These are phyloP conservation scores for Ehretia macrophylla DNA, from an alignment of 257 asterid genomes.

Conservation along the genomic window DNA sequence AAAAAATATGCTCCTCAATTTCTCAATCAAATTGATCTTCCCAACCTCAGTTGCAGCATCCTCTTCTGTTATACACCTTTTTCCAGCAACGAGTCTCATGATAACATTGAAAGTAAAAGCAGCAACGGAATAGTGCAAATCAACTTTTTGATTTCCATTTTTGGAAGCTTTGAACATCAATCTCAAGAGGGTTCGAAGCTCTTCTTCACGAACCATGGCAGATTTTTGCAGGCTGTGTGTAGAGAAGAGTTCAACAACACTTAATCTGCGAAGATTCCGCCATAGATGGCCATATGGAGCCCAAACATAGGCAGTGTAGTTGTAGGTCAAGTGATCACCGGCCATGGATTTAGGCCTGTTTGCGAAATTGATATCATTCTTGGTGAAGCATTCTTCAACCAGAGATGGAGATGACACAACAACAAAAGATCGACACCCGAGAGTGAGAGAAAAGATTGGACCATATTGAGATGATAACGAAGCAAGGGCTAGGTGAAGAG, in stretches of 20 bases:
- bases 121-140: constrained; percentile 27
- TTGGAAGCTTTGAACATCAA: constrained; percentile 1
- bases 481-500: constrained; percentile 29
- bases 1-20: constrained; percentile 22
- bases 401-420: constrained; percentile 50
- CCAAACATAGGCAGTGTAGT: constrained; percentile 19
- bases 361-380: constrained; percentile 44
- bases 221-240: constrained; percentile 34
- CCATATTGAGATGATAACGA: constrained; percentile 37
- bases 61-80: constrained; percentile 27
- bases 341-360: constrained; percentile 40
- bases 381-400: constrained; percentile 53
- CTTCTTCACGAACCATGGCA: constrained; percentile 32
- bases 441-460: constrained; percentile 34
- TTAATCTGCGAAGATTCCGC: constrained; percentile 38
- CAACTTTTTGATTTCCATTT: constrained; percentile 15
- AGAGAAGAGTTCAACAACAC: constrained; percentile 37
- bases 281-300: constrained; percentile 43
- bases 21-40: constrained; percentile 19
- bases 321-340: constrained; percentile 32
- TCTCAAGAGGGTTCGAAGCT: constrained; percentile 17
- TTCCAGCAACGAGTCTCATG: constrained; percentile 37
- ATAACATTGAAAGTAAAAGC: constrained; percentile 27
- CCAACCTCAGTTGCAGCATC: constrained; percentile 33
- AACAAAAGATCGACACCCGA: constrained; percentile 35